These are phyloP conservation scores for Hansenula sp. DNA, from an alignment of 1,139 yeast genomes.

Conservation along the genomic window DNA sequence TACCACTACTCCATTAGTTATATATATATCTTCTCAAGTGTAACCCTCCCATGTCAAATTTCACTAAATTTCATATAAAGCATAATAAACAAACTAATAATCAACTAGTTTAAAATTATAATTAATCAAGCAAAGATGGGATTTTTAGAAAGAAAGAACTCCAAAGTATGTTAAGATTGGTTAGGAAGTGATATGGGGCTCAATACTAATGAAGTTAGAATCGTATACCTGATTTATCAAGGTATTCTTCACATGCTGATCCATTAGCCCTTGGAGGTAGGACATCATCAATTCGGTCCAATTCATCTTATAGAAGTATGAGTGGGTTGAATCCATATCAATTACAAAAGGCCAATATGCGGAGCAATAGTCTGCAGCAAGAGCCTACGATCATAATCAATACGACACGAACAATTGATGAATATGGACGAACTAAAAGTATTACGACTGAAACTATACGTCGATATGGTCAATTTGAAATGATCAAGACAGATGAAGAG, in stretches of 20 bases:
- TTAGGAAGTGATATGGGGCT: too few relatives aligned
- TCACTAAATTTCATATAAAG: too few relatives aligned
- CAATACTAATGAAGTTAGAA: background rate
- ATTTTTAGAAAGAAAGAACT: slow-evolving; percentile 1
- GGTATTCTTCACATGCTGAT: slow-evolving; percentile 5
- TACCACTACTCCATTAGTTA: too few relatives aligned
- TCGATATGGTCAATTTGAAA: slow-evolving; percentile 23
- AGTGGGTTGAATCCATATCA: too few relatives aligned
- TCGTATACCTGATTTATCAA: slow-evolving; percentile 13
- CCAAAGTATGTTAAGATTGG: slow-evolving; percentile 4
- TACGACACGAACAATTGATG: slow-evolving; percentile 24
- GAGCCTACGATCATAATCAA: slow-evolving; percentile 6
- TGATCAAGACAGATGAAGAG: slow-evolving; percentile 4
- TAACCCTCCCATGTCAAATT: too few relatives aligned
- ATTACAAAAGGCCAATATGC: too few relatives aligned
- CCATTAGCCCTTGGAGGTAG: too few relatives aligned
- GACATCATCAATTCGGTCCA: too few relatives aligned
- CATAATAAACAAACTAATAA: background rate
- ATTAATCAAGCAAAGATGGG: too few relatives aligned
- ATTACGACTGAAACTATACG: slow-evolving; percentile 26
- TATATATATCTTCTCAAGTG: too few relatives aligned
- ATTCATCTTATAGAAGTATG: too few relatives aligned
- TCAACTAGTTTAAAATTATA: background rate
- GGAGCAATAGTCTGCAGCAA: too few relatives aligned
- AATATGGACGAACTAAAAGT: slow-evolving; percentile 24